phyloP scores from a whole-genome alignment of 2,329 filamentous ascomycete species.

The Macrophomina tecta region DNA sequence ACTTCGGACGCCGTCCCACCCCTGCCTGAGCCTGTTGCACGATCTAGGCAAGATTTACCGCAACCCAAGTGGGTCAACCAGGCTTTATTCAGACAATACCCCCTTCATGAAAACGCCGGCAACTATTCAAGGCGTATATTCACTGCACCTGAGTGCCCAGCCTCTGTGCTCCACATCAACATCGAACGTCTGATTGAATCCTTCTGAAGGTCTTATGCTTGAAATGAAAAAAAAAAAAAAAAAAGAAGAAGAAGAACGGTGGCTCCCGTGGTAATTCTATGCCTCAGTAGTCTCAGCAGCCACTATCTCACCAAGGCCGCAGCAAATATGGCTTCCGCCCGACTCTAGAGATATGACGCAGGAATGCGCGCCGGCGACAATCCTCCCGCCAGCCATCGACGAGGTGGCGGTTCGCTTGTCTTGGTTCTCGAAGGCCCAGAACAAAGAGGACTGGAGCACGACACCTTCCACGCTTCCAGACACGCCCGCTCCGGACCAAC shows the following conservation, averaged over 20 bases:
- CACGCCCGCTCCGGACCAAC: not conserved
- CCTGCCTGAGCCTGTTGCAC: not conserved
- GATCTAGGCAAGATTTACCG: not conserved
- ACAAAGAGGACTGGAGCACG: not conserved
- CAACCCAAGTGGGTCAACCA: no score
- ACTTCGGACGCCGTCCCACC: not conserved
- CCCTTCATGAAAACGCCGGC: not conserved
- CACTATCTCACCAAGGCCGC: not conserved
- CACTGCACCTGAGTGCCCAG: not conserved
- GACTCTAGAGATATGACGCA: not conserved
- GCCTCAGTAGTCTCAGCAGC: not conserved
- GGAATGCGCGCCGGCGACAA: not conserved
- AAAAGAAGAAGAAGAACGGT: not conserved
- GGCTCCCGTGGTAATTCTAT: not conserved
- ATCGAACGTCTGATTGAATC: constrained; percentile 2
- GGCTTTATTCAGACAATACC: not conserved
- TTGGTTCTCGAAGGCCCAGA: not conserved
- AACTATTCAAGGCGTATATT: not conserved
- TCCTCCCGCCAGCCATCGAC: not conserved
- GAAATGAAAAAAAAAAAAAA: no score
- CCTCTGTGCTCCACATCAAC: not conserved
- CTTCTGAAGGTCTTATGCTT: not conserved
- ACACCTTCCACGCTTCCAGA: not conserved
- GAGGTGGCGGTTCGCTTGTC: not conserved
- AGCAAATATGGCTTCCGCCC: not conserved